These are phyloP conservation scores for Ceriops decandra DNA, from an alignment of 345 rosid species.

Conservation along the genomic window DNA sequence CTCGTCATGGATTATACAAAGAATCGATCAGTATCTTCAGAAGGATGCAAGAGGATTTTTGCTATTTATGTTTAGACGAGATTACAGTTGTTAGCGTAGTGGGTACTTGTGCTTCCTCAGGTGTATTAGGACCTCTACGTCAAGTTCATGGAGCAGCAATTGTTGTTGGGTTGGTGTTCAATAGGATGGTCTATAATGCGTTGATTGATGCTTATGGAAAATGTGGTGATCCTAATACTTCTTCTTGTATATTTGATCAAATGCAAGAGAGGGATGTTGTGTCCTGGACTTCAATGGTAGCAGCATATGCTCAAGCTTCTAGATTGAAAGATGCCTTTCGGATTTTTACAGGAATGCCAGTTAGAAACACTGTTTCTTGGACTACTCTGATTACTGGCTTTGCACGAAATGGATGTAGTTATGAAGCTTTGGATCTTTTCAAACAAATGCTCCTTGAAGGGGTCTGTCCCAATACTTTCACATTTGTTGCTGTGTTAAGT, in stretches of 20 bases:
- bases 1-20: constrained; percentile 30
- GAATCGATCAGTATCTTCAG: constrained; percentile 30
- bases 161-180: constrained; percentile 32
- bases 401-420: constrained; percentile 31
- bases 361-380: constrained; percentile 38
- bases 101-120: constrained; percentile 40
- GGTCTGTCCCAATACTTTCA: constrained; percentile 31
- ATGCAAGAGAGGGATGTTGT: constrained; percentile 41
- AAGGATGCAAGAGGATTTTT: constrained; percentile 24
- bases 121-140: constrained; percentile 25
- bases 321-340: constrained; percentile 34
- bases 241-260: constrained; percentile 22
- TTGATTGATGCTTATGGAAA: constrained; percentile 49
- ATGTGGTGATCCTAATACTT: constrained; percentile 31
- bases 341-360: constrained; percentile 35
- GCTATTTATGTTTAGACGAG: constrained; percentile 24
- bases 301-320: constrained; percentile 29
- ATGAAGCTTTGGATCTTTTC: constrained; percentile 35
- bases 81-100: constrained; percentile 39
- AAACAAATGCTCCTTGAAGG: constrained; percentile 37
- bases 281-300: constrained; percentile 50
- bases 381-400: constrained; percentile 41
- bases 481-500: constrained; percentile 38
- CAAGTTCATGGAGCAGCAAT: constrained; percentile 36
- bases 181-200: constrained; percentile 34